Conservation (phyloP, 78 protist species). For the Dictyostelium brefeldianum region DNA sequence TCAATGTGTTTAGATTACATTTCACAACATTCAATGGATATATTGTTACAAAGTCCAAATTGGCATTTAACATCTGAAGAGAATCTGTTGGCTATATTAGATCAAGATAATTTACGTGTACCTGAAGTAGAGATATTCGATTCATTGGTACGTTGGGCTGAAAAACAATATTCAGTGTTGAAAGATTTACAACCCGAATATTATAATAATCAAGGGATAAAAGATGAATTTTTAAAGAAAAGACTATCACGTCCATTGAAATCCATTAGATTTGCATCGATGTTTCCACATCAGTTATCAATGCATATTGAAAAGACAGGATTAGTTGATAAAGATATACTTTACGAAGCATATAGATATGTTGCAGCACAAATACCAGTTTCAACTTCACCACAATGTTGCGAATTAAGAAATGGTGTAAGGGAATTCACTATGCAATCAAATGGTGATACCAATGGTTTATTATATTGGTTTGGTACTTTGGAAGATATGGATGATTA, state of each 20-base stretch:
- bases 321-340: conserved; percentile 47
- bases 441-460: conserved; percentile 56
- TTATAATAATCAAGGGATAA: neutral
- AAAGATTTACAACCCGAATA: conserved; percentile 13
- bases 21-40: conserved; percentile 74
- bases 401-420: conserved; percentile 50
- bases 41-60: conserved; percentile 47
- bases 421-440: conserved; percentile 16
- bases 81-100: conserved; percentile 23
- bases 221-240: conserved; percentile 33
- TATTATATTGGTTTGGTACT: conserved; percentile 64
- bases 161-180: conserved; percentile 42
- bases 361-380: conserved; percentile 42
- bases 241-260: conserved; percentile 46
- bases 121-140: conserved; percentile 79
- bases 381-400: neutral
- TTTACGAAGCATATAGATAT: conserved; percentile 64
- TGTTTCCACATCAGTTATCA: conserved; percentile 58
- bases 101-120: conserved; percentile 68
- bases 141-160: conserved; percentile 59
- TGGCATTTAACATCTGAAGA: conserved; percentile 75
- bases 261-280: conserved; percentile 62
- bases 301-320: conserved; percentile 36
- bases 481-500: conserved; percentile 50
- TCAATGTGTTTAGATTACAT: conserved; percentile 54